Evolutionary conservation across 2,329 filamentous ascomycete species (phyloP), one percentile per base, ranked within the genome.

Genomic region (Monosporascus sp.): DNA sequence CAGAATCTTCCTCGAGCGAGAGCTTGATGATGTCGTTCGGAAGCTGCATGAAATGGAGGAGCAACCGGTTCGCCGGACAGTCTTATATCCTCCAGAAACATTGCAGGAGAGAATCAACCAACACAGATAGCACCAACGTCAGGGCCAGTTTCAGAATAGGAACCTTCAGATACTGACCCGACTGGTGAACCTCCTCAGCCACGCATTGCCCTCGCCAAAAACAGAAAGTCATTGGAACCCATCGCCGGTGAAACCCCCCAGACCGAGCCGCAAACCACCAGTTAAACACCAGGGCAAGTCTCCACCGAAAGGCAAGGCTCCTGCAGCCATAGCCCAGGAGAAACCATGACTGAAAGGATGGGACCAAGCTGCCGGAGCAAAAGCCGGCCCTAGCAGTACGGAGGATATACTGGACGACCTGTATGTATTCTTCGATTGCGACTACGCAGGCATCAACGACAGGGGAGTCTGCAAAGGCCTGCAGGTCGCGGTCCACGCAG

Each of bases 1-100:
- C 57, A 36, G 48, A 59, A 39, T 69, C 69, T 9, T 70, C 68
- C 54, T 68, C 34, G 65, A 69, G 44, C 53, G 60, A 44, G 68
- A 67, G 24, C 54, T 71, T 25, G 61, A 70, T 42, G 62, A 57
- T 11, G 64, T 62, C 20, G 62, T 60, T 25, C 56, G 57, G n/a
- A 58, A 61, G 25, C 56, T 68, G 39, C 59, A 69, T 6, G 54
- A 55, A 20, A 58, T 60, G 46, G 56, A 62, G 25, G 44, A 52
- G 14, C 50, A 60, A 47, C 46, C 42, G 9, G 51, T 54, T 5
- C 55, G 54, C 22, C 42, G 49, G 25, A 27, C 31, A 17, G 46
- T 41, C 5, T 37, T 53, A 50, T 38, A 24, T 24, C 50, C 50
- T 14, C 47, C 54, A 27, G 17, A 44, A 20, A 54, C 48, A 41